Conservation (phyloP, 148 eudicot genomes). For the Polygonum maritimum region DNA sequence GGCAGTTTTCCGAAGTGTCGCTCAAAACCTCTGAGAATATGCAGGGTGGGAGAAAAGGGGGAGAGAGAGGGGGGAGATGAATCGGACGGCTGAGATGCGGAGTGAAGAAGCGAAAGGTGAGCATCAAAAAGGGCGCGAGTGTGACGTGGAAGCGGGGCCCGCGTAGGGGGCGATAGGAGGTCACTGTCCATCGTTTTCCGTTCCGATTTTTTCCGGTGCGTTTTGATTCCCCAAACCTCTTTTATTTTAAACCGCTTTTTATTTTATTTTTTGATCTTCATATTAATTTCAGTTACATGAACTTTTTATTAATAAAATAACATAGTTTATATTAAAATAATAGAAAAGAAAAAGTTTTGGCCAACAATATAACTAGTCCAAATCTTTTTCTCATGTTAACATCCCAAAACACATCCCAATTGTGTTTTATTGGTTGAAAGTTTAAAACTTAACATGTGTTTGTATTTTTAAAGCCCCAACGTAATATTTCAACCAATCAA, state of each 20-base stretch:
- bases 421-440: too few relatives aligned
- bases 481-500: too few relatives aligned
- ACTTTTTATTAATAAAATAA: too few relatives aligned
- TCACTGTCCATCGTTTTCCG: neutral
- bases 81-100: conserved; percentile 3
- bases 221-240: neutral
- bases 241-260: neutral
- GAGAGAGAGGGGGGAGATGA: conserved; percentile 3
- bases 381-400: too few relatives aligned
- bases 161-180: neutral
- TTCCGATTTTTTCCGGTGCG: neutral
- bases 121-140: conserved; percentile 9
- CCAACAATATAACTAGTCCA: too few relatives aligned
- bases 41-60: neutral
- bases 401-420: too few relatives aligned
- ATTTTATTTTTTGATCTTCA: neutral
- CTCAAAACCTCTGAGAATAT: neutral
- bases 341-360: too few relatives aligned
- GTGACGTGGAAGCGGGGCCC: neutral
- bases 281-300: too few relatives aligned
- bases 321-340: too few relatives aligned
- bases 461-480: too few relatives aligned
- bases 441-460: too few relatives aligned
- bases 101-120: neutral
- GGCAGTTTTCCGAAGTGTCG: neutral